Evolutionary conservation across 805 yeast genomes (phyloP), one percentile per base, ranked within the genome.

Genomic region (Pichia cephalocereana): DNA sequence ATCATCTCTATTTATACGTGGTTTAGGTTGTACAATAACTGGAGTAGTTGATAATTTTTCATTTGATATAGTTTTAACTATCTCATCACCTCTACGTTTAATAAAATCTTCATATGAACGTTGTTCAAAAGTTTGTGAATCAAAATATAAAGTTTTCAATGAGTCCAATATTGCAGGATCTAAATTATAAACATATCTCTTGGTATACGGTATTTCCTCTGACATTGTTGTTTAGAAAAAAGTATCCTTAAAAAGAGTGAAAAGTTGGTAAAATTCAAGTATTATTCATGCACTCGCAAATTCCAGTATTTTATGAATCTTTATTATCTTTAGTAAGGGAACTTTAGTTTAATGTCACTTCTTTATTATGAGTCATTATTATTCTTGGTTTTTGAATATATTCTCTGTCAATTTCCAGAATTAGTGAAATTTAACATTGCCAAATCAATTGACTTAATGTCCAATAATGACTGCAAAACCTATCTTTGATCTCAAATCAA

Each of bases 81-180:
- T 41, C 19, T 52, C 56, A 26, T 52, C 51, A 32, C 45, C 41
- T n/a, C 53, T 54, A 12, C 52, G 52, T 38, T 47, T 54, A 14
- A 52, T 31, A 27, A 52, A 55, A n/a, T 59, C 53, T 2, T 51
- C 46, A 40, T 60, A 52, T 4, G 60, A 27, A 42, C 53, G 53
- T 48, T 51, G 51, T 49, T 69, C 68, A 8, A 70, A 61, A 0
- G 79, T 73, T 7, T 68, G 55, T 1, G 76, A 67, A 57, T 81
- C 85, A 60, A 82, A 82, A 53, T 71, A 70, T 59, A 80, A 62
- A 54, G 82, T 58, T 54, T 75, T 69, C 46, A 83, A 61, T 0
- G 82, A 73, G 28, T 68, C 54, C 14, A 75, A 46, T 2, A 82
- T 57, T 1, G 61, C 55, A 1, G 60, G 54, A 2, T 74, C 57